Percentiles rank a stretch among this genome's conserved stretches.
phyloP scores from a whole-genome alignment of 441 rosid species.

The Francoa sonchifolia region DNA sequence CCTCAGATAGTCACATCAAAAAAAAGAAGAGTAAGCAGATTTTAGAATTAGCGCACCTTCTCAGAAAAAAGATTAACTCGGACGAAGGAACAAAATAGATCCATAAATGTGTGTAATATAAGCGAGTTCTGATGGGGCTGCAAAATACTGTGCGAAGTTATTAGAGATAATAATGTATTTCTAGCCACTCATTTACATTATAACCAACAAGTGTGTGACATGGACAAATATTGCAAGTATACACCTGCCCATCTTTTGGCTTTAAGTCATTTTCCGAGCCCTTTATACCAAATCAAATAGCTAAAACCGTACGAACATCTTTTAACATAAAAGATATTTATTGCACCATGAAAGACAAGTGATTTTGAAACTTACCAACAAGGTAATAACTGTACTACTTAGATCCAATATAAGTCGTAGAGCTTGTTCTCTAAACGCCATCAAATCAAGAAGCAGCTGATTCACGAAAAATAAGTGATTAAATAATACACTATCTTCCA shows the following conservation, averaged over 20 bases:
- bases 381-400: slow-evolving; percentile 93
- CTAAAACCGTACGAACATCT: slow-evolving; percentile 3
- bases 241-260: not conserved
- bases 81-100: slow-evolving; percentile 89
- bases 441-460: slow-evolving; percentile 92
- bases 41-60: slow-evolving; percentile 51
- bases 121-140: slow-evolving; percentile 99
- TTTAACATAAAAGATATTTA: not conserved
- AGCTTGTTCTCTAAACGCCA: slow-evolving; percentile 98
- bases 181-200: too few relatives aligned
- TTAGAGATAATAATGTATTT: slow-evolving; percentile 23
- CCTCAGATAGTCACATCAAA: slow-evolving; percentile 10
- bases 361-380: slow-evolving; percentile 62
- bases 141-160: slow-evolving; percentile 62
- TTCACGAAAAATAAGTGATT: slow-evolving; percentile 34
- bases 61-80: slow-evolving; percentile 90
- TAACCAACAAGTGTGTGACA: too few relatives aligned
- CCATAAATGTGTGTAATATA: slow-evolving; percentile 93
- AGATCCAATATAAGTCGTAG: slow-evolving; percentile 92
- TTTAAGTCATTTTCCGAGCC: not conserved
- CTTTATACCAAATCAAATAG: not conserved
- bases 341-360: slow-evolving; percentile 9
- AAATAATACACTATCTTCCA: slow-evolving; percentile 14
- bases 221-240: too few relatives aligned
- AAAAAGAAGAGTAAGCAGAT: not conserved